phyloP scores from a whole-genome alignment of 169 alveolate species.

The Pseudocohnilembus persalinus region DNA sequence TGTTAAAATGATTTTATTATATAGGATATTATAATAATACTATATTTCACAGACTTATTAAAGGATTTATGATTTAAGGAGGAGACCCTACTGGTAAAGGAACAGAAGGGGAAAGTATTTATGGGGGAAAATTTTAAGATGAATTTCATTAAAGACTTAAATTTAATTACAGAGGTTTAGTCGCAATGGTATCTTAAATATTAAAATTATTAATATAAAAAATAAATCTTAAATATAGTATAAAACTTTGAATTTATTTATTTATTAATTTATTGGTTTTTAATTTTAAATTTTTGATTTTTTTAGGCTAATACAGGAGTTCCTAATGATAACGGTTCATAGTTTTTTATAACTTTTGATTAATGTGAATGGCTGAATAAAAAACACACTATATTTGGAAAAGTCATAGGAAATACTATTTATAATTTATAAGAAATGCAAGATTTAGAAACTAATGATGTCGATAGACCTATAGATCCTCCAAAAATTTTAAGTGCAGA shows the following conservation, averaged over 20 bases:
- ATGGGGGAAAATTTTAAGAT: slow-evolving; percentile 94
- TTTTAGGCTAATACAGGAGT: slow-evolving; percentile 28
- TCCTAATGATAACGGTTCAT: slow-evolving; percentile 71
- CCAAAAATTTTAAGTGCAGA: slow-evolving; percentile 64
- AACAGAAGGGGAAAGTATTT: slow-evolving; percentile 97
- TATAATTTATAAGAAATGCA: slow-evolving; percentile 74
- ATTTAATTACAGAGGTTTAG: slow-evolving; percentile 80
- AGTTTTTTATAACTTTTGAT: slow-evolving; percentile 92
- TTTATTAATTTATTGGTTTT: no score
- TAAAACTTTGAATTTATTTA: not conserved
- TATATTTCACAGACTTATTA: slow-evolving; percentile 90
- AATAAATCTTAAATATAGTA: not conserved
- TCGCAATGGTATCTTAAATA: slow-evolving; percentile 72
- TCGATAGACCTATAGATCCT: slow-evolving; percentile 77
- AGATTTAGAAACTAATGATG: slow-evolving; percentile 71
- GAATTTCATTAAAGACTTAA: slow-evolving; percentile 94
- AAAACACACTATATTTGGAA: slow-evolving; percentile 93
- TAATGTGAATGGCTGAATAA: slow-evolving; percentile 86
- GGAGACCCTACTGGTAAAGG: slow-evolving; percentile 99
- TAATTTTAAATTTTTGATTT: no score
- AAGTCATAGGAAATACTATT: slow-evolving; percentile 85
- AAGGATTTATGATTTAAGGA: slow-evolving; percentile 96
- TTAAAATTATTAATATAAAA: slow-evolving; percentile 59
- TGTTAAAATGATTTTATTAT: no score
- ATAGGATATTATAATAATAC: slow-evolving; percentile 84